Evolutionary conservation across 2,329 filamentous ascomycete genomes (phyloP), one percentile per base, ranked within the genome.

Genomic region (Colletotrichum gloeosporioides): DNA sequence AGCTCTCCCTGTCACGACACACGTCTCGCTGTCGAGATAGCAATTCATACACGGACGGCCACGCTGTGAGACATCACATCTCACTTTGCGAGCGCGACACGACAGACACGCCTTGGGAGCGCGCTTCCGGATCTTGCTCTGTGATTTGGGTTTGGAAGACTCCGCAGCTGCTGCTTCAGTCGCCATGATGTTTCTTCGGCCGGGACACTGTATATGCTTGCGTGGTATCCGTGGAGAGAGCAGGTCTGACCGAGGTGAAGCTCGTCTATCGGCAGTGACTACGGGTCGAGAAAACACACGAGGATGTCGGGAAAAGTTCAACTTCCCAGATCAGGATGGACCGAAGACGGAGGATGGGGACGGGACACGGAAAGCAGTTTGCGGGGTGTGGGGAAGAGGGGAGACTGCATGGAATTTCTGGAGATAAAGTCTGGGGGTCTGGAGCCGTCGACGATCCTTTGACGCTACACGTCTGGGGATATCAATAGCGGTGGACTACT

Each of bases 41-140:
- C 88, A 90, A 72, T 89, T 89, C 83, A 89, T 89, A 81, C 87
- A 90, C 9, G 88, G 89, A 36, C 85, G 82, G 5, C 87, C 88
- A 73, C 86, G 83, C 77, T 88, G 88, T 55, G 85, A 88, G 18
- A 89, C 88, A 79, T 89, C 88, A 73, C 88, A 90, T 32, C 88
- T 83, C 32, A 90, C 88, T 79, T 90, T 89, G 31, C 88, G 83
- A n/a, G 88, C 85, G 18, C 88, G 84, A 78, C 88, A 90, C n/a
- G 87, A 88, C 12, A 89, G 82, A 67, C 88, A 90, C 12, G 88
- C 88, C 68, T 89, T 89, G n/a, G 87, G 82, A 3, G 88, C 88
- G 73, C 88, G 83, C 82, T 87, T 88, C 49, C 86, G 82, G 69
- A 83, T 83, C 80, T 86, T 87, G 69, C 80, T 79, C 10, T 82